phyloP scores from a whole-genome alignment of 768 basidiomycete species.

The Suillus tomentosus region DNA sequence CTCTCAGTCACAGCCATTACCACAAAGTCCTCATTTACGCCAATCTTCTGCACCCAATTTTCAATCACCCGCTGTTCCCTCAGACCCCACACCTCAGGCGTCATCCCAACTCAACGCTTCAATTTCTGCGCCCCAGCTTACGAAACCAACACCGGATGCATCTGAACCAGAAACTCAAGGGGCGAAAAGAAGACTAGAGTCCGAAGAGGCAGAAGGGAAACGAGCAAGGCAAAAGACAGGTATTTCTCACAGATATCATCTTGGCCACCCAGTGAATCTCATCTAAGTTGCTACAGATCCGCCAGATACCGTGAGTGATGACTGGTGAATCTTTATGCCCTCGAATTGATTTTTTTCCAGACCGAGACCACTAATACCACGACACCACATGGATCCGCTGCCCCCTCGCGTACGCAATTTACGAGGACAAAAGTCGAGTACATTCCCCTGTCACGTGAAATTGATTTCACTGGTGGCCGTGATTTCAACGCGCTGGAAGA shows the following conservation, averaged over 20 bases:
- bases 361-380: background rate
- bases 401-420: slow-evolving; percentile 48
- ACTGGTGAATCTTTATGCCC: slow-evolving; percentile 13
- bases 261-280: slow-evolving; percentile 24
- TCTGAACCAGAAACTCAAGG: slow-evolving; percentile 62
- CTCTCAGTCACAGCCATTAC: slow-evolving; percentile 28
- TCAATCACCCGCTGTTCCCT: slow-evolving; percentile 2
- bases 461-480: slow-evolving; percentile 79
- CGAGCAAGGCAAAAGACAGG: slow-evolving; percentile 74
- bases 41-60: slow-evolving; percentile 22
- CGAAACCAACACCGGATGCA: slow-evolving; percentile 18
- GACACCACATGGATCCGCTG: slow-evolving; percentile 29
- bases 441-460: slow-evolving; percentile 73
- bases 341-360: slow-evolving; percentile 10
- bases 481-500: slow-evolving; percentile 68
- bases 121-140: slow-evolving; percentile 11
- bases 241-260: slow-evolving; percentile 33
- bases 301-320: slow-evolving; percentile 47
- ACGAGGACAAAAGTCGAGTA: slow-evolving; percentile 87
- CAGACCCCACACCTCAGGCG: background rate
- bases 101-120: slow-evolving; percentile 15
- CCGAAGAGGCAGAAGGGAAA: slow-evolving; percentile 67
- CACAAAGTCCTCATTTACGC: slow-evolving; percentile 33
- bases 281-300: slow-evolving; percentile 45
- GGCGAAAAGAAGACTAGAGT: slow-evolving; percentile 72